Evolutionary conservation across 106 monocot genomes (phyloP).

Genomic region (Phalaenopsis aphrodite): DNA sequence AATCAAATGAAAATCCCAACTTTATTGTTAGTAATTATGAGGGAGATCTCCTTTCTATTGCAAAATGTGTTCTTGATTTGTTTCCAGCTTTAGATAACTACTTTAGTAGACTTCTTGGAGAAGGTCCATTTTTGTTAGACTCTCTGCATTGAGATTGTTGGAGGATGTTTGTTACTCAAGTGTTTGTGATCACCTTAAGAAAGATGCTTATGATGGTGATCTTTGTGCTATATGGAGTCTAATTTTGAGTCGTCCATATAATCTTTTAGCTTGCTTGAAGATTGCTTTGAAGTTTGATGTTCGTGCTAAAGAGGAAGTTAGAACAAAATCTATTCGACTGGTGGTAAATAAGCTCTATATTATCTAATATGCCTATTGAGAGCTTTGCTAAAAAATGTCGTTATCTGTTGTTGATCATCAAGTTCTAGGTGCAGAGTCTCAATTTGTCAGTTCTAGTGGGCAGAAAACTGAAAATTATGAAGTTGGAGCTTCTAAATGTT

Average conservation of each 20-base stretch:
- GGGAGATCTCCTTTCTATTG: conserved; percentile 70
- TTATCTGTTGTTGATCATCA: too few species aligned
- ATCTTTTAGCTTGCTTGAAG: conserved; percentile 54
- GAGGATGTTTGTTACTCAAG: conserved; percentile 66
- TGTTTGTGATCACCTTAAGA: conserved; percentile 36
- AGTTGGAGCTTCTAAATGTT: too few species aligned
- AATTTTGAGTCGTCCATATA: conserved; percentile 61
- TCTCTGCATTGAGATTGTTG: conserved; percentile 52
- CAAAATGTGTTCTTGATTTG: conserved; percentile 58
- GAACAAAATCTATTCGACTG: too few species aligned
- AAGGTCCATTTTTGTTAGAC: conserved; percentile 69
- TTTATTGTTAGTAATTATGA: conserved; percentile 49
- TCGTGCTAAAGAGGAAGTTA: too few species aligned
- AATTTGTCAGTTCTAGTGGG: too few species aligned
- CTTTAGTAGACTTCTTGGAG: conserved; percentile 73
- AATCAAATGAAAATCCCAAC: conserved; percentile 25
- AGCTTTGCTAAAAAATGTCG: too few species aligned
- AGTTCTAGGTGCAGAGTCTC: too few species aligned
- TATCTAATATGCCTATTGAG: too few species aligned
- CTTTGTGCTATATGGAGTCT: conserved; percentile 90
- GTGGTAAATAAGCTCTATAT: too few species aligned
- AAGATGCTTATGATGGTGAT: conserved; percentile 65
- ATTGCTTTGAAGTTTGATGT: conserved; percentile 61
- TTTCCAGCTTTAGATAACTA: conserved; percentile 90
- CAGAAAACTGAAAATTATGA: too few species aligned